phyloP scores from a whole-genome alignment of 495 filamentous ascomycete genomes.

The Penicillium longicatenatum region DNA sequence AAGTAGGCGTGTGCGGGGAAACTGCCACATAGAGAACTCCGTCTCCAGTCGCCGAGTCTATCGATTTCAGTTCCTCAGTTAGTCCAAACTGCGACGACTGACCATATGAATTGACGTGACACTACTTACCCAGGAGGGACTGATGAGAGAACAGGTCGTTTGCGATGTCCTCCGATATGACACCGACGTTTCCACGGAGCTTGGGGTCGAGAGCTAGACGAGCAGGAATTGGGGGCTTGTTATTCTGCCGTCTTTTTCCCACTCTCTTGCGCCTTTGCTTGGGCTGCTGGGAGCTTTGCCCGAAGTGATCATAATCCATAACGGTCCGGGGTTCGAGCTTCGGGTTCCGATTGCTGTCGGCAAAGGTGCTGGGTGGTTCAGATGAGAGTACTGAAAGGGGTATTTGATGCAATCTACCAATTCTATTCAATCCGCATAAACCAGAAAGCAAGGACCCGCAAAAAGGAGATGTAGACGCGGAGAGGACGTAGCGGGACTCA shows the following conservation, averaged over 20 bases:
- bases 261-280: slow-evolving; percentile 40
- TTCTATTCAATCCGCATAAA: slow-evolving; percentile 5
- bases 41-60: slow-evolving; percentile 28
- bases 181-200: slow-evolving; percentile 83
- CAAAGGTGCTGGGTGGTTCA: slow-evolving; percentile 13
- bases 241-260: slow-evolving; percentile 46
- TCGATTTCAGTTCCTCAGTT: slow-evolving; percentile 5
- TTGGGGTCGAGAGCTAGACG: slow-evolving; percentile 76
- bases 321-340: slow-evolving; percentile 13
- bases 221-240: slow-evolving; percentile 60
- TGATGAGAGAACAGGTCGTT: slow-evolving; percentile 73
- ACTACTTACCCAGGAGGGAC: slow-evolving; percentile 38
- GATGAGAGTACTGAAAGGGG: not conserved
- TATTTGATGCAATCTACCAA: slow-evolving; percentile 10
- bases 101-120: not conserved
- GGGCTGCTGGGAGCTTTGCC: slow-evolving; percentile 41
- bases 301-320: slow-evolving; percentile 44
- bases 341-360: slow-evolving; percentile 30
- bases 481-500: slow-evolving; percentile 21
- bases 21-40: slow-evolving; percentile 69
- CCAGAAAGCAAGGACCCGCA: slow-evolving; percentile 12
- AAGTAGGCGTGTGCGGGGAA: slow-evolving; percentile 73
- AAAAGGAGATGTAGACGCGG: slow-evolving; percentile 10
- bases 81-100: not conserved
- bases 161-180: slow-evolving; percentile 84